Conservation (phyloP, 2,329 filamentous ascomycete species). For the Leptoxyphium fumago region DNA sequence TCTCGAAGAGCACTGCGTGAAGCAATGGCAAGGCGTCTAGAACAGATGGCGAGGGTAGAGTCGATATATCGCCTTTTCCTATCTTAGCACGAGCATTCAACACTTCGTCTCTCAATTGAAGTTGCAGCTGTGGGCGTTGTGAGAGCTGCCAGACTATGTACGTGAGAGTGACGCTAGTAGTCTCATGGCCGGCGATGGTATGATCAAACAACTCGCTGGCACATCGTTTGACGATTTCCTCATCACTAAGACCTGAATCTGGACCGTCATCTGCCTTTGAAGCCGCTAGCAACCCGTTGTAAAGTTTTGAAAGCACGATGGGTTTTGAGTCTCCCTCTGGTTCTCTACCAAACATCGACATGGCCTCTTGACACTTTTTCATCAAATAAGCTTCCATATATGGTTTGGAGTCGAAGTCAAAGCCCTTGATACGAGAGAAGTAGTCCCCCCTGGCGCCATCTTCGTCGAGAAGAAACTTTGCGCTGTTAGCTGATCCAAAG, state of each 20-base stretch:
- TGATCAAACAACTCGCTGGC: slow-evolving; percentile 61
- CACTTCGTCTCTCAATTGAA: slow-evolving; percentile 6
- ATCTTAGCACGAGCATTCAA: neutral
- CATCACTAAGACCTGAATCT: neutral
- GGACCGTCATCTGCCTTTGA: slow-evolving; percentile 12
- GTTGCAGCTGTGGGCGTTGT: slow-evolving; percentile 5
- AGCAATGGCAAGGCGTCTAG: slow-evolving; percentile 34
- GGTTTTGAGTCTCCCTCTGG: slow-evolving; percentile 24
- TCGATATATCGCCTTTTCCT: neutral
- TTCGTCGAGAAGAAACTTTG: slow-evolving; percentile 30
- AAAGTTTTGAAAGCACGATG: slow-evolving; percentile 40
- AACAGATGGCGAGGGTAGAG: slow-evolving; percentile 1
- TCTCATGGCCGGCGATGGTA: slow-evolving; percentile 60
- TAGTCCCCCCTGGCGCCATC: slow-evolving; percentile 39
- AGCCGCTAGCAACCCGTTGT: slow-evolving; percentile 17
- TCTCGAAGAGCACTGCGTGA: slow-evolving; percentile 43
- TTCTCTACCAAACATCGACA: slow-evolving; percentile 2
- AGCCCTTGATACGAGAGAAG: slow-evolving; percentile 41
- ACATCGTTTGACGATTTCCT: slow-evolving; percentile 25
- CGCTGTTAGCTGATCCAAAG: slow-evolving; percentile 1
- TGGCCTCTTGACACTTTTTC: slow-evolving; percentile 36
- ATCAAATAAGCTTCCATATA: slow-evolving; percentile 51
- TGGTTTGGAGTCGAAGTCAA: slow-evolving; percentile 35
- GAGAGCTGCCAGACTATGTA: slow-evolving; percentile 41
- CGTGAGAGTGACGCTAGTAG: slow-evolving; percentile 49